Evolutionary conservation across 2,329 filamentous ascomycete genomes (phyloP).

Genomic region (Septoria linicola): DNA sequence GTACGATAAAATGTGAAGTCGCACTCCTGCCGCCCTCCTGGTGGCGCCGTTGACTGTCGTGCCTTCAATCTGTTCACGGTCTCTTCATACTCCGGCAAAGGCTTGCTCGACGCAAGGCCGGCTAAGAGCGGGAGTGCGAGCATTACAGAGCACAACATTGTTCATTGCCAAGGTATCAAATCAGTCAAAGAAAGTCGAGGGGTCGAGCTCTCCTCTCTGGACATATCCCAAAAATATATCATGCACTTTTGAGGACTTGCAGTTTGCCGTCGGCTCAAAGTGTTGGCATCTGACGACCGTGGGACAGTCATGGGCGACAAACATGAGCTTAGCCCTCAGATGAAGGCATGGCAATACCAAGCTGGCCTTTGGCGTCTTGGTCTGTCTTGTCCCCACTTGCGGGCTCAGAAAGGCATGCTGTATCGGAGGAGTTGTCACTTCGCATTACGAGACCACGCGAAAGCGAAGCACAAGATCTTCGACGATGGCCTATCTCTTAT

Average conservation of each 20-base stretch:
- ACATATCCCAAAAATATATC: background rate
- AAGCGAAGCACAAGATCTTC: too few relatives aligned
- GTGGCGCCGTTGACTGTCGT: slow-evolving; percentile 14
- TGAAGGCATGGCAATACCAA: slow-evolving; percentile 9
- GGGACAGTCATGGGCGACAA: background rate
- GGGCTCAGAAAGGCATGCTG: background rate
- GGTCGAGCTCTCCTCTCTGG: too few relatives aligned
- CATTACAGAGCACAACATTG: slow-evolving; percentile 8
- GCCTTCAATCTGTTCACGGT: slow-evolving; percentile 10
- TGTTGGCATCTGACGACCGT: slow-evolving; percentile 11
- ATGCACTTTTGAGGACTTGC: background rate
- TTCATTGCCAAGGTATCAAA: background rate
- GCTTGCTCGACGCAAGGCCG: slow-evolving; percentile 12
- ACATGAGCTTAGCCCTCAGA: slow-evolving; percentile 5
- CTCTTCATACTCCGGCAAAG: slow-evolving; percentile 12
- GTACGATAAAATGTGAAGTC: slow-evolving; percentile 10
- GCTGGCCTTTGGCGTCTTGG: slow-evolving; percentile 6
- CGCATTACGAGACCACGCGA: too few relatives aligned
- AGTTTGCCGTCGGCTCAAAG: slow-evolving; percentile 14
- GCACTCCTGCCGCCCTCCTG: slow-evolving; percentile 11
- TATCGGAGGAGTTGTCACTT: too few relatives aligned
- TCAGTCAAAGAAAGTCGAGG: too few relatives aligned
- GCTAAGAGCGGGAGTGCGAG: slow-evolving; percentile 8
- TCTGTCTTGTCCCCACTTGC: background rate
- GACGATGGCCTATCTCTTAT: too few relatives aligned